Percentiles rank a stretch among this genome's conserved stretches.
These are phyloP conservation scores for Paraglomus brasilianum DNA, from an alignment of 192 early-diverging fungal genomes.

Conservation along the genomic window DNA sequence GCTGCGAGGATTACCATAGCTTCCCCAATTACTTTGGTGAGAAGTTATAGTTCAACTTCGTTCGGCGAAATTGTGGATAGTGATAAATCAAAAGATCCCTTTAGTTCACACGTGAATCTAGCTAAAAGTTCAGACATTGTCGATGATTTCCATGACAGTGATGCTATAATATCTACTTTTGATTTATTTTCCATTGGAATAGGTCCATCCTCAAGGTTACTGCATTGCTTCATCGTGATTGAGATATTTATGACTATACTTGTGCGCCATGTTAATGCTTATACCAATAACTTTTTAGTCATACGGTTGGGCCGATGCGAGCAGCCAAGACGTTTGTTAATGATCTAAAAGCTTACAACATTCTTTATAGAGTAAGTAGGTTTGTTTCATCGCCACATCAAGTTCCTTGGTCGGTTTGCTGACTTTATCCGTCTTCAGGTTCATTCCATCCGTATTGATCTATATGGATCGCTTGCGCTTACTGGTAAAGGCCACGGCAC, in stretches of 20 bases:
- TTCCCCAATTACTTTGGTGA: too few species aligned
- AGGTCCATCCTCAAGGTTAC: conserved; percentile 80
- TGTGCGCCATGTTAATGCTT: background rate
- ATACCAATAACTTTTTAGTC: conserved; percentile 41
- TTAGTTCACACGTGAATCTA: too few species aligned
- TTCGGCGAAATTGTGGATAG: too few species aligned
- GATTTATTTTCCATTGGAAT: conserved; percentile 96
- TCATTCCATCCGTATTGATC: conserved; percentile 68
- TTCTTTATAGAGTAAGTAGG: conserved; percentile 58
- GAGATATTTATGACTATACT: background rate
- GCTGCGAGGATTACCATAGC: too few species aligned
- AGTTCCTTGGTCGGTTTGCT: background rate
- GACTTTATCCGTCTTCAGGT: conserved; percentile 35
- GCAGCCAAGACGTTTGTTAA: conserved; percentile 92
- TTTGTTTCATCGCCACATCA: background rate
- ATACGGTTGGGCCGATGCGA: conserved; percentile 97
- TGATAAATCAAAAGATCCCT: too few species aligned
- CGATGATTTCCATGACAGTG: conserved; percentile 38
- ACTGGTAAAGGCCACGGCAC: conserved; percentile 97
- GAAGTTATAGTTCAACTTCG: too few species aligned
- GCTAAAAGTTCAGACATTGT: too few species aligned
- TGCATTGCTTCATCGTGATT: conserved; percentile 7
- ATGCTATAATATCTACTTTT: conserved; percentile 92
- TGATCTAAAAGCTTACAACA: conserved; percentile 69
- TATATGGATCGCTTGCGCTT: conserved; percentile 91